Evolutionary conservation across 495 filamentous ascomycete genomes (phyloP).

Genomic region (Penicillium subrubescens): DNA sequence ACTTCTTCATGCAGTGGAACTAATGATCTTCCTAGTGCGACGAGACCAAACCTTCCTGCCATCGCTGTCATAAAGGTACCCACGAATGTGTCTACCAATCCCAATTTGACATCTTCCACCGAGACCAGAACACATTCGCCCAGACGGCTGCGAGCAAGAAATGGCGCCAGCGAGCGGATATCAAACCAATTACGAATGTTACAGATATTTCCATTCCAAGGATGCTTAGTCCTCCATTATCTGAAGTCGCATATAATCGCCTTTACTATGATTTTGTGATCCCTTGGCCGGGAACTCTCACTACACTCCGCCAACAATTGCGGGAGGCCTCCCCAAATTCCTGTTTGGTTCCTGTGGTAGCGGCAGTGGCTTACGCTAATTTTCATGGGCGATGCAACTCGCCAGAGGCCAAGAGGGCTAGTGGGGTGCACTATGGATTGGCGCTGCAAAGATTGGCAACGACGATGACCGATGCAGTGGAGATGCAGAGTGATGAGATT

Average conservation of each 20-base stretch:
- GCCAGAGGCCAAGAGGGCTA: constrained; percentile 9
- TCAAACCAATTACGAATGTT: neutral
- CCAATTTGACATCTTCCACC: constrained; percentile 13
- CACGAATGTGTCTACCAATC: constrained; percentile 11
- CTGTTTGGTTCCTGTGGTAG: constrained; percentile 9
- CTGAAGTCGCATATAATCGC: constrained; percentile 13
- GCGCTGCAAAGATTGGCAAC: constrained; percentile 12
- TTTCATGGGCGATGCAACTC: constrained; percentile 14
- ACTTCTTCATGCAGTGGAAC: neutral
- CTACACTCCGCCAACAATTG: neutral
- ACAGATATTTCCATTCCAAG: neutral
- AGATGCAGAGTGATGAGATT: constrained; percentile 11
- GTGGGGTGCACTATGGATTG: constrained; percentile 10
- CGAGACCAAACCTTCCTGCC: neutral
- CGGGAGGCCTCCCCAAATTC: constrained; percentile 3
- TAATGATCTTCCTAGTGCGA: constrained; percentile 10
- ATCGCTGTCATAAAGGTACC: constrained; percentile 8
- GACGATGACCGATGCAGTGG: constrained; percentile 6
- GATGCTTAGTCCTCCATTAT: neutral
- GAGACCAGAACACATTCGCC: constrained; percentile 16
- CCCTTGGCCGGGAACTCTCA: constrained; percentile 4
- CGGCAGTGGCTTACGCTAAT: constrained; percentile 15
- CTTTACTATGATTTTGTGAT: constrained; percentile 20
- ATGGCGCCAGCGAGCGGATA: constrained; percentile 18
- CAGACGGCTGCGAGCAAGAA: constrained; percentile 9